Conservation (phyloP, 371 early-diverging fungal genomes). For the Mortierella sp. region DNA sequence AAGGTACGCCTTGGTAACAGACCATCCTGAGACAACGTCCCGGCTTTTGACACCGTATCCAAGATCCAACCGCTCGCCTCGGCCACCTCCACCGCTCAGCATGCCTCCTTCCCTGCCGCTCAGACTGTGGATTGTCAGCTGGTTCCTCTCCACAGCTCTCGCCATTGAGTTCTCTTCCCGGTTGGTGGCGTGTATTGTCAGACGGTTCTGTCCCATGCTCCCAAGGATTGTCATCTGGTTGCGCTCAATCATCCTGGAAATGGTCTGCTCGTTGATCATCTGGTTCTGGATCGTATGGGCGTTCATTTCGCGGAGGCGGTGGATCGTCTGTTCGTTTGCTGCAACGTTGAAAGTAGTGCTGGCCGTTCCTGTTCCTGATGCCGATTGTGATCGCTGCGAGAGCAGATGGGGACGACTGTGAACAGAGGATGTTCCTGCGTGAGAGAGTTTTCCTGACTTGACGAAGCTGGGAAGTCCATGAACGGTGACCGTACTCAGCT, state of each 20-base stretch:
- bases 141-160: slow-evolving; percentile 75
- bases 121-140: slow-evolving; percentile 77
- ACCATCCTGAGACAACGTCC: slow-evolving; percentile 56
- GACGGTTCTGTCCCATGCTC: slow-evolving; percentile 53
- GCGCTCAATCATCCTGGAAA: slow-evolving; percentile 76
- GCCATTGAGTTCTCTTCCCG: slow-evolving; percentile 67
- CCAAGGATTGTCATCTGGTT: slow-evolving; percentile 70
- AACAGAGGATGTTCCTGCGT: slow-evolving; percentile 15
- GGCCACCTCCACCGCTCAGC: slow-evolving; percentile 21
- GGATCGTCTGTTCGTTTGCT: slow-evolving; percentile 59
- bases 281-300: slow-evolving; percentile 59
- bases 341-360: slow-evolving; percentile 26
- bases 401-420: slow-evolving; percentile 41
- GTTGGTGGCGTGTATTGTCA: slow-evolving; percentile 57
- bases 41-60: slow-evolving; percentile 53
- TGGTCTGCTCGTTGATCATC: slow-evolving; percentile 73
- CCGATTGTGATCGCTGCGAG: slow-evolving; percentile 39
- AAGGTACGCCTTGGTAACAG: slow-evolving; percentile 57
- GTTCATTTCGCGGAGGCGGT: slow-evolving; percentile 59
- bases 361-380: slow-evolving; percentile 25
- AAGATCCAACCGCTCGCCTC: slow-evolving; percentile 48
- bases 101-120: slow-evolving; percentile 55
- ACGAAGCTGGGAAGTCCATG: slow-evolving; percentile 24
- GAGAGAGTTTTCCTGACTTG: slow-evolving; percentile 12
- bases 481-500: slow-evolving; percentile 29